Base-by-base conservation (phyloP, 208 protist genomes). In the Leishmania lainsoni region DNA sequence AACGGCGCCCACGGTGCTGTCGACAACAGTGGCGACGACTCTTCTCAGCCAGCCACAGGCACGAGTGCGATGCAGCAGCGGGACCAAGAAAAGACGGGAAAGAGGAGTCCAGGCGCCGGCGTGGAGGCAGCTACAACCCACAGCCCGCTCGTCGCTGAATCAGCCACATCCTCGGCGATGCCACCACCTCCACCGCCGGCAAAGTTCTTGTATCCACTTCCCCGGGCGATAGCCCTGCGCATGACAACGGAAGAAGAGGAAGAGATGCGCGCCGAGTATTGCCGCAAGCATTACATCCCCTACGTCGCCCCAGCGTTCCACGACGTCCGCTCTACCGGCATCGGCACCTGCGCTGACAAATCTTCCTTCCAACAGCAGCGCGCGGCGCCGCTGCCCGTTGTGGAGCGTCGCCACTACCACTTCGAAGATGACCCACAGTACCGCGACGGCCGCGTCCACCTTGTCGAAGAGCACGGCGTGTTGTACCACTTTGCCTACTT, bases 401-500 rank as follows among this genome's bases (percentile, higher is more conserved):
- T 85, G 61, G 81, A 85, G 77, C 81, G 81, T 0, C 81, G 81
- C 9, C 81, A 70, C 35, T 88, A 92, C 39, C 71, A 85, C 72
- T 92, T 92, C 48, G 84, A 88, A 39, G 65, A 73, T 16, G 81
- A 88, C 26, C 63, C 78, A 2, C 42, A 65, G 29, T 91, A 91
- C 83, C 78, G 83, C 68, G 89, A 93, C 69, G 88, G 89, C 32
- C 82, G 85, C 29, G 69, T 95, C 6, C 91, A 95, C 69, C 80
- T 95, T n/a, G 87, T 93, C 45, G 91, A 91, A 78, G 84, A 92
- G 61, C 84, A 91, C 48, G 91, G 88, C 51, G 85, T 90, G 48
- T 78, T 95, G 9, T 93, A 92, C 84, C 75, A 91, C 66, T 92
- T 93, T 49, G 87, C 87, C 0, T 89, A 90, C 78, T 88, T 90